Percentiles rank a stretch among this genome's conserved stretches.
Evolutionary conservation across 352 stramenopile species (phyloP).

Genomic region (Phytophthora rubi): DNA sequence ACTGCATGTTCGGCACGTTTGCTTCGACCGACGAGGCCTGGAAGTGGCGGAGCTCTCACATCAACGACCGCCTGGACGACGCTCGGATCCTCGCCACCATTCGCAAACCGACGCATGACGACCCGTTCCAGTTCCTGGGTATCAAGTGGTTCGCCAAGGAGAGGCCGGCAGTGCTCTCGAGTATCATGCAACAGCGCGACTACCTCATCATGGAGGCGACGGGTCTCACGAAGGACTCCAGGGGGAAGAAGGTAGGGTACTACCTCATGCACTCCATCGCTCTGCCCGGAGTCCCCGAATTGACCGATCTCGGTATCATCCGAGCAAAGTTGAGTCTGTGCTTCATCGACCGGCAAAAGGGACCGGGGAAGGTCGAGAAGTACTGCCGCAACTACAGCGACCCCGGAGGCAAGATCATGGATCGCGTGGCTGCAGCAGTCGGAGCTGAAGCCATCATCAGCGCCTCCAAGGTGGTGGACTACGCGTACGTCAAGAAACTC

Average conservation of each 20-base stretch:
- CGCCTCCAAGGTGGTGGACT: constrained; percentile 42
- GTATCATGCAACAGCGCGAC: constrained; percentile 46
- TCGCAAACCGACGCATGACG: constrained; percentile 37
- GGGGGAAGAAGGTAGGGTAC: constrained; percentile 41
- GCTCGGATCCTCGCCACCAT: constrained; percentile 44
- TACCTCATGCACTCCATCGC: constrained; percentile 50
- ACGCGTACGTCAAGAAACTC: constrained; percentile 55
- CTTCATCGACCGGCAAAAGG: constrained; percentile 41
- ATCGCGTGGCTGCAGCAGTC: constrained; percentile 31
- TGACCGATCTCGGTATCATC: constrained; percentile 44
- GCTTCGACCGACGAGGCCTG: constrained; percentile 46
- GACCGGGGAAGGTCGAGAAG: constrained; percentile 39
- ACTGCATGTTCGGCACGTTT: constrained; percentile 52
- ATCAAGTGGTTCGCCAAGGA: constrained; percentile 58
- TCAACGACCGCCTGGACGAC: constrained; percentile 55
- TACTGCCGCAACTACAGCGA: constrained; percentile 49
- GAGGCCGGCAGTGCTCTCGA: constrained; percentile 25
- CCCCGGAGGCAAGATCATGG: constrained; percentile 32
- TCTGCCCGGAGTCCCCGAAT: constrained; percentile 31
- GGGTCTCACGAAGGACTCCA: constrained; percentile 22
- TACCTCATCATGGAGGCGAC: constrained; percentile 43
- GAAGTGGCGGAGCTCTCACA: constrained; percentile 49
- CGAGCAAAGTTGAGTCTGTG: constrained; percentile 49
- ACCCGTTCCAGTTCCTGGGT: constrained; percentile 54
- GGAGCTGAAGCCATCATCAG: constrained; percentile 32